Evolutionary conservation across 2,329 filamentous ascomycete species (phyloP), one percentile per base, ranked within the genome.

Genomic region (Didymella segeticola): DNA sequence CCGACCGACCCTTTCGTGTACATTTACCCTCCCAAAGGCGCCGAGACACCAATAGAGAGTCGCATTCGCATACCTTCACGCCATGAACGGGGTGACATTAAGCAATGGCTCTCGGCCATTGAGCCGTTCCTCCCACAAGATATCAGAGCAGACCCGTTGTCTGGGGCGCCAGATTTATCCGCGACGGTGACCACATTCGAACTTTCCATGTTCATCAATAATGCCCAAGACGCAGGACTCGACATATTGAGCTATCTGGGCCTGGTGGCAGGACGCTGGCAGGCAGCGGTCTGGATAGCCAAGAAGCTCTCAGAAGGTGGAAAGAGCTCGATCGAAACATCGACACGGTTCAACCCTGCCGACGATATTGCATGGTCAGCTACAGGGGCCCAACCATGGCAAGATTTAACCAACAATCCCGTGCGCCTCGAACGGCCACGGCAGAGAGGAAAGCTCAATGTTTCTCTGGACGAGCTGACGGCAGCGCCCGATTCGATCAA

Each of bases 231-330:
- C 38, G 58, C 63, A n/a, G 60, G 62, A 2, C 49, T 75, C 7
- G 77, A 80, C 53, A 56, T 80, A 7, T 63, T 81, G 15, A 66
- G 62, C 45, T 58, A 78, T 47, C 55, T 81, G 2, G 78, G 73
- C 2, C 43, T 78, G 22, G 61, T 67, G 2, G 67, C 77, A 56
- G 68, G 71, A 15, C 70, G 77, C 34, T 81, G 79, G 78, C 68
- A 69, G 48, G 69, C 74, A 20, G 74, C 77, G 3, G 67, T 79
- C 12, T 81, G 79, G 79, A 69, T 80, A 22, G 71, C 76, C 12
- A 79, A 77, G 58, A 72, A 74, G 45, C 62, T 80, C 19, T 64
- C 75, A 1, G 76, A 79, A 37, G 61, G 69, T 17, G 66, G 66
- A 5, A 56, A 48, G 49, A 62, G 22, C 20, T 62, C 55, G 2